Base-by-base conservation (phyloP, 768 basidiomycete genomes). In the Kwoniella bestiolae region DNA sequence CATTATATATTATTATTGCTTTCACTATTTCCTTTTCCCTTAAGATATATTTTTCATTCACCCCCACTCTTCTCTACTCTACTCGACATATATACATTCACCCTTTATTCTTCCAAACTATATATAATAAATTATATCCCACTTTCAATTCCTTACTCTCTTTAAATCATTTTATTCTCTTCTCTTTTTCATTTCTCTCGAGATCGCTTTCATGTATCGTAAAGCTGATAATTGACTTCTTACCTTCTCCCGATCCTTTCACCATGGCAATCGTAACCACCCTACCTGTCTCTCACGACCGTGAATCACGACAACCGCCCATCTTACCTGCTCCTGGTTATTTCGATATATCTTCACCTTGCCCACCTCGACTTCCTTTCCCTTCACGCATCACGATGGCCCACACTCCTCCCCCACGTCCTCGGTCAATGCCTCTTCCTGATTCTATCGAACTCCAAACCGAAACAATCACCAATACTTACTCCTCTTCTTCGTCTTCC, bases 271-370 rank as follows among this genome's bases (percentile, higher is more conserved):
- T 21, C 21, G 28, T 29, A 18, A 25, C n/a, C 45, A 31, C 18
- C 5, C n/a, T 34, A 29, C 57, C 41, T 18, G 23, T 59, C 18
- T 59, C 57, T 11, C n/a, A 59, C 29, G 57, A 59, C 29, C 57
- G 45, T 49, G 11, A 7, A 31, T 29, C 29, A 46, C 57, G 11
- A n/a, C n/a, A n/a, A n/a, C n/a, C n/a, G n/a, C n/a, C n/a, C n/a
- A n/a, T n/a, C n/a, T n/a, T n/a, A n/a, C n/a, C n/a, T 35, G 23
- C 56, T 32, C 56, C 56, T 41, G 4, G 5, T 3, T 3, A 18
- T 44, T 34, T 14, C 29, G 11, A 31, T 12, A 38, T 41, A 3
- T 16, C 44, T n/a, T 41, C 35, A 8, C 56, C 32, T 25, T 6
- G 25, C 2, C 45, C 57, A 44, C 29, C 61, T 18, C 25, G 29